phyloP scores from a whole-genome alignment of 2,329 filamentous ascomycete genomes.

The Xylaria digitata region DNA sequence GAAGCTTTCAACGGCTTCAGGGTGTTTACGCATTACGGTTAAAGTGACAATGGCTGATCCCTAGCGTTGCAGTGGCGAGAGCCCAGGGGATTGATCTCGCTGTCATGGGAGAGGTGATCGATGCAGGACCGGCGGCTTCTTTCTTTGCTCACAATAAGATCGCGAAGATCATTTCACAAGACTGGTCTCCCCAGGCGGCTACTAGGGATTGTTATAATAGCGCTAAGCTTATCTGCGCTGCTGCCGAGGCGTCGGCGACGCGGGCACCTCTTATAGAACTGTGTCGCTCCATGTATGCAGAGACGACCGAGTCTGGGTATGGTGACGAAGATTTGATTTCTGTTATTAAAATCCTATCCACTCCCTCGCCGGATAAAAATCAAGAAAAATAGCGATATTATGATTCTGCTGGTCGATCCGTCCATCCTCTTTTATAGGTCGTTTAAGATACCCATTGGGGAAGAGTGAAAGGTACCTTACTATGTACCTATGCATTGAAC shows the following conservation, averaged over 20 bases:
- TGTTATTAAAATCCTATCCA: conserved; percentile 37
- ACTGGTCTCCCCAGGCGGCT: conserved; percentile 49
- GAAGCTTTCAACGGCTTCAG: neutral
- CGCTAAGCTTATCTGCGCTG: conserved; percentile 46
- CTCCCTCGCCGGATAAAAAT: conserved; percentile 1
- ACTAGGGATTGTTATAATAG: conserved; percentile 50
- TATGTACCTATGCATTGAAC: neutral
- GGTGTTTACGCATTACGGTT: neutral
- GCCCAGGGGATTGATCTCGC: conserved; percentile 50
- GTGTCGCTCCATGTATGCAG: conserved; percentile 42
- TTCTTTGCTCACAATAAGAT: conserved; percentile 48
- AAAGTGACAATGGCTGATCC: neutral
- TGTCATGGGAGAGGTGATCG: conserved; percentile 47
- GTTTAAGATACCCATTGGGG: neutral
- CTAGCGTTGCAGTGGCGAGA: conserved; percentile 39
- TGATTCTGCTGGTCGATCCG: neutral
- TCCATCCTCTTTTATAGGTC: neutral
- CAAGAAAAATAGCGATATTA: neutral
- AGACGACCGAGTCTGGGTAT: conserved; percentile 41
- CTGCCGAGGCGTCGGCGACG: conserved; percentile 37
- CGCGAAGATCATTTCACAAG: conserved; percentile 46
- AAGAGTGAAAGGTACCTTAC: neutral
- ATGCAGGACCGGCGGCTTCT: conserved; percentile 50
- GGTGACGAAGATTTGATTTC: conserved; percentile 49
- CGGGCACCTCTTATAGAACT: conserved; percentile 42